These are phyloP conservation scores for Cladorrhinum sp. DNA, from an alignment of 2,329 filamentous ascomycete genomes.

Conservation along the genomic window DNA sequence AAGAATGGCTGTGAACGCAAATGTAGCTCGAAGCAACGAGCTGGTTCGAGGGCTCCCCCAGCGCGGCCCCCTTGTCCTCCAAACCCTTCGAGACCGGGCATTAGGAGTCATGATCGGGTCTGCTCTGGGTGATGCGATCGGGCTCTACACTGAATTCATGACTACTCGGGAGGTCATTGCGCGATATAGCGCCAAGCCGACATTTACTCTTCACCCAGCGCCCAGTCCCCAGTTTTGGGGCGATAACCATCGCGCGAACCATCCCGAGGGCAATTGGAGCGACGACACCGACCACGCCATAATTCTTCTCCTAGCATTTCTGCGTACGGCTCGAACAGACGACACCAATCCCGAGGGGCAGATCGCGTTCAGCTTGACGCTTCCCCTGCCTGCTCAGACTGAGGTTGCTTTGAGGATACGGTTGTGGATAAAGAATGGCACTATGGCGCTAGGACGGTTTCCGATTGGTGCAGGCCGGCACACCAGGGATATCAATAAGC, in stretches of 20 bases:
- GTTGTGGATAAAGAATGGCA: constrained; percentile 46
- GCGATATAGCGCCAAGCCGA: constrained; percentile 20
- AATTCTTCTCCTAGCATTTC: constrained; percentile 46
- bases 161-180: constrained; percentile 26
- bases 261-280: constrained; percentile 46
- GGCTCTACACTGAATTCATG: constrained; percentile 53
- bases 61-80: too few relatives aligned
- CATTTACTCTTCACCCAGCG: constrained; percentile 38
- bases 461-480: constrained; percentile 48
- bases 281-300: constrained; percentile 55
- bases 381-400: constrained; percentile 19
- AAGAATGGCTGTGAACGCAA: too few relatives aligned
- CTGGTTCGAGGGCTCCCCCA: too few relatives aligned
- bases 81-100: constrained; percentile 40
- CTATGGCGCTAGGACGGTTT: constrained; percentile 45
- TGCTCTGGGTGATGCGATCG: constrained; percentile 52
- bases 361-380: not conserved
- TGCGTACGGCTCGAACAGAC: constrained; percentile 32
- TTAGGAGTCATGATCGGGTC: constrained; percentile 48
- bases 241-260: constrained; percentile 45
- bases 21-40: too few relatives aligned
- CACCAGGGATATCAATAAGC: constrained; percentile 43
- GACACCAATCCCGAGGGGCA: not conserved
- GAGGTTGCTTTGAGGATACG: constrained; percentile 45
- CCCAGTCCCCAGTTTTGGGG: constrained; percentile 36